phyloP scores from a whole-genome alignment of 768 basidiomycete species.

The Trametes cinnabarina region DNA sequence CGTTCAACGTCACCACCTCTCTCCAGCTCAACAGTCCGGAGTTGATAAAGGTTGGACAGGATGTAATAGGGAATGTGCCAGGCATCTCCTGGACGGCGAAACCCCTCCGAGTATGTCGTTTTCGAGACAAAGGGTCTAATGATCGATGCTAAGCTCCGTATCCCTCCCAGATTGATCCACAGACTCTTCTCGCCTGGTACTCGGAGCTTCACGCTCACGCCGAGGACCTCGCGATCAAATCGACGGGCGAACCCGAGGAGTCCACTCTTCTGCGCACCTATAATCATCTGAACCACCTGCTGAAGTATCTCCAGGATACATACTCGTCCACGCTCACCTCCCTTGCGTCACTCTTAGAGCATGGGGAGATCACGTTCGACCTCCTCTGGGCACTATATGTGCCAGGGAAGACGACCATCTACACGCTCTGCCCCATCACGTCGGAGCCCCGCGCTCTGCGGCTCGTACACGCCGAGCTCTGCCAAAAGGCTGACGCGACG shows the following conservation, averaged over 20 bases:
- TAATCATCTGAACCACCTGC: slow-evolving; percentile 50
- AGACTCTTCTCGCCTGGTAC: slow-evolving; percentile 54
- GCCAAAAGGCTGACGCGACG: slow-evolving; percentile 22
- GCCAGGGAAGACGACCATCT: slow-evolving; percentile 48
- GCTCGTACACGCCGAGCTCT: slow-evolving; percentile 41
- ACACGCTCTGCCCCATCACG: slow-evolving; percentile 53
- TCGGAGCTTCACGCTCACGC: slow-evolving; percentile 45
- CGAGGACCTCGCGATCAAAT: slow-evolving; percentile 36
- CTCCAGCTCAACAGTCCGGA: slow-evolving; percentile 58
- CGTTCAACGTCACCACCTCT: slow-evolving; percentile 25
- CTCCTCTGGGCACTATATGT: slow-evolving; percentile 57
- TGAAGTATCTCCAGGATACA: slow-evolving; percentile 48
- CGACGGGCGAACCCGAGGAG: slow-evolving; percentile 38
- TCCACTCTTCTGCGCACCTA: slow-evolving; percentile 32
- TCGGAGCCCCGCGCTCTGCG: slow-evolving; percentile 53
- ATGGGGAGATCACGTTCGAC: slow-evolving; percentile 59
- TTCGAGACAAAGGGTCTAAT: not conserved
- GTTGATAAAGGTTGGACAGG: slow-evolving; percentile 55
- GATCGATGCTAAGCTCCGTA: slow-evolving; percentile 3
- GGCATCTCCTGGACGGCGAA: slow-evolving; percentile 62
- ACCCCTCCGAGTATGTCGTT: slow-evolving; percentile 46
- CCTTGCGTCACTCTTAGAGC: slow-evolving; percentile 47
- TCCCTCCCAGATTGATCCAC: slow-evolving; percentile 47
- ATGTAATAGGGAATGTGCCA: slow-evolving; percentile 55
- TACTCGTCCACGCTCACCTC: slow-evolving; percentile 48